Evolutionary conservation across 306 rosid genomes (phyloP).

Genomic region (Dalbergia oliveri): DNA sequence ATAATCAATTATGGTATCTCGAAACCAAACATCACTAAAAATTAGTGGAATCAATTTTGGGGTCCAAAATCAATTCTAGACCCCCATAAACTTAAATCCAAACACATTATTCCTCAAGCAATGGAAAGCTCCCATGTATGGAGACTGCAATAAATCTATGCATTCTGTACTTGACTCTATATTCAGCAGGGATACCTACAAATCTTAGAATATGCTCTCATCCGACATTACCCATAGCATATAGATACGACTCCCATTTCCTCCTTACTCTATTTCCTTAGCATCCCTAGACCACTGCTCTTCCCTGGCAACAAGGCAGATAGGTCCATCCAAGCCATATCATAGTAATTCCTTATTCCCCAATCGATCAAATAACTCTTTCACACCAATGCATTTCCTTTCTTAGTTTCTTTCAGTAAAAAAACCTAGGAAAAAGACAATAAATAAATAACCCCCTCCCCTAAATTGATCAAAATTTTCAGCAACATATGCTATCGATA

Average conservation of each 20-base stretch:
- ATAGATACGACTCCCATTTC: background rate
- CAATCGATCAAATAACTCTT: constrained; percentile 11
- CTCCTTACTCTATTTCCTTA: background rate
- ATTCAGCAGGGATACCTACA: background rate
- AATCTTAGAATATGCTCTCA: background rate
- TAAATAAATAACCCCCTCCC: background rate
- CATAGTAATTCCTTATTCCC: constrained; percentile 1
- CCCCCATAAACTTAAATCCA: too few relatives aligned
- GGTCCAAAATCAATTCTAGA: too few relatives aligned
- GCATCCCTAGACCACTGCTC: background rate
- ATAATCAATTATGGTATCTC: too few relatives aligned
- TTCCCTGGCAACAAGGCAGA: background rate
- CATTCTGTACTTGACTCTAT: background rate
- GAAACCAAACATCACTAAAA: too few relatives aligned
- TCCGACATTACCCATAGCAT: background rate
- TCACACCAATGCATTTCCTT: constrained; percentile 20
- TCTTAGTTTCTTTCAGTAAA: background rate
- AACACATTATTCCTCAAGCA: background rate
- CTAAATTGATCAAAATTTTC: background rate
- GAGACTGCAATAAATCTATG: constrained; percentile 12
- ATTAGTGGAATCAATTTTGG: too few relatives aligned
- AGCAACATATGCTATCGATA: background rate
- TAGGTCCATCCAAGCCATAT: background rate
- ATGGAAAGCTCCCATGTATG: background rate
- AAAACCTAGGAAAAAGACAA: background rate